Percentiles rank a stretch among this genome's conserved stretches.
phyloP scores from a whole-genome alignment of 2,329 filamentous ascomycete genomes.

The Fusarium sp. region DNA sequence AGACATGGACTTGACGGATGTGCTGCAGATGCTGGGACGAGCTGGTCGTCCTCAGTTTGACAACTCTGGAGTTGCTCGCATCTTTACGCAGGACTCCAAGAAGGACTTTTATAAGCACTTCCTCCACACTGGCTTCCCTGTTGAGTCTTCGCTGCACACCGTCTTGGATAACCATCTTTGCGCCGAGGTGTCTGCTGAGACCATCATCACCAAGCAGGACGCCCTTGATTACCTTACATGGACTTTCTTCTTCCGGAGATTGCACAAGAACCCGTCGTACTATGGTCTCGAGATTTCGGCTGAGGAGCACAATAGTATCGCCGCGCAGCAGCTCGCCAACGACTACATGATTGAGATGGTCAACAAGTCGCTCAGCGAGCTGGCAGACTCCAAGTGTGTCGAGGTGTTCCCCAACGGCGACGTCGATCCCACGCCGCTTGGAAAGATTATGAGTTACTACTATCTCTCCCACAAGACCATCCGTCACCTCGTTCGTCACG shows the following conservation, averaged over 20 bases:
- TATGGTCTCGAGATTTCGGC: conserved; percentile 95
- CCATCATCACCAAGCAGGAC: conserved; percentile 94
- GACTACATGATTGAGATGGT: conserved; percentile 96
- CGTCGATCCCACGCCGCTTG: conserved; percentile 88
- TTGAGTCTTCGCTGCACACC: conserved; percentile 95
- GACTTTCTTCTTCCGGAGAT: conserved; percentile 98
- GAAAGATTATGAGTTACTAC: conserved; percentile 99
- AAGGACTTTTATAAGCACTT: conserved; percentile 99
- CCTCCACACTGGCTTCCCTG: conserved; percentile 95
- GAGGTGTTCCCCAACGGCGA: conserved; percentile 87
- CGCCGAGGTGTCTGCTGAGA: conserved; percentile 93
- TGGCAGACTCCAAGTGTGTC: conserved; percentile 87
- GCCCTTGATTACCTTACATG: conserved; percentile 97
- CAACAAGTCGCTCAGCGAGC: conserved; percentile 83
- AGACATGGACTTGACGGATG: conserved; percentile 98
- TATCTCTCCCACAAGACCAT: conserved; percentile 97
- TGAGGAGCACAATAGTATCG: conserved; percentile 89
- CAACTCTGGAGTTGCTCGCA: conserved; percentile 92
- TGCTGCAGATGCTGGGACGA: conserved; percentile 96
- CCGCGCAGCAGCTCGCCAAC: conserved; percentile 88
- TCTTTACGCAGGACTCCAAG: conserved; percentile 97
- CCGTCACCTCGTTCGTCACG: conserved; percentile 81
- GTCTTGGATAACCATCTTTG: conserved; percentile 97
- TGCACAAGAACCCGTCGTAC: conserved; percentile 99
- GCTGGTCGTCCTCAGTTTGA: conserved; percentile 97